Conservation (phyloP, 805 yeast genomes). For the Blastobotrys terrestris region DNA sequence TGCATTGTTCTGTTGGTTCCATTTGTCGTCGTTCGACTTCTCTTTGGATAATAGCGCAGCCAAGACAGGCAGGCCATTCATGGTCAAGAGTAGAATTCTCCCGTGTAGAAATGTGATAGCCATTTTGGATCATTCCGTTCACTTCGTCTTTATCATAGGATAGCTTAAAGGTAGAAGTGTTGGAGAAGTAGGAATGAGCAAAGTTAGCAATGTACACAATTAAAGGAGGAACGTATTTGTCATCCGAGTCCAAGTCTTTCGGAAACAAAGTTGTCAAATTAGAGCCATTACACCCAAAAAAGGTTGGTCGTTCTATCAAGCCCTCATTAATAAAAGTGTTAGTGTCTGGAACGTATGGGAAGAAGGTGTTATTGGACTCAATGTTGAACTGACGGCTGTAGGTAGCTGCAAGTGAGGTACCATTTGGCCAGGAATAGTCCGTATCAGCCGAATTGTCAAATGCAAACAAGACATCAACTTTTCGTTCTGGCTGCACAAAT, state of each 20-base stretch:
- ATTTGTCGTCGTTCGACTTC: slow-evolving; percentile 65
- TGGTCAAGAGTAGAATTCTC: slow-evolving; percentile 59
- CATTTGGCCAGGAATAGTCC: slow-evolving; percentile 53
- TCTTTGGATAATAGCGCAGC: slow-evolving; percentile 78
- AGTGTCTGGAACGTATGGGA: slow-evolving; percentile 76
- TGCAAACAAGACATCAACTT: slow-evolving; percentile 59
- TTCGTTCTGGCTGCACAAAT: slow-evolving; percentile 51
- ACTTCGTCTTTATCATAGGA: slow-evolving; percentile 54
- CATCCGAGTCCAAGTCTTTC: slow-evolving; percentile 14
- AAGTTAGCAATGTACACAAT: slow-evolving; percentile 73
- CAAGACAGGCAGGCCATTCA: slow-evolving; percentile 68
- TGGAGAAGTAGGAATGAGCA: slow-evolving; percentile 58
- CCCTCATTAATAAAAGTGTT: slow-evolving; percentile 53
- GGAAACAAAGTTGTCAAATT: slow-evolving; percentile 36
- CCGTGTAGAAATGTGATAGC: slow-evolving; percentile 63
- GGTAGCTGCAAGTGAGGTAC: slow-evolving; percentile 50
- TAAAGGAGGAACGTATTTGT: slow-evolving; percentile 50
- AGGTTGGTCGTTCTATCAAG: slow-evolving; percentile 62
- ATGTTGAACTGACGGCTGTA: slow-evolving; percentile 51
- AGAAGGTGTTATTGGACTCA: slow-evolving; percentile 54
- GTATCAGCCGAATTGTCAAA: slow-evolving; percentile 68
- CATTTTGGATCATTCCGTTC: slow-evolving; percentile 58
- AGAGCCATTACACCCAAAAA: slow-evolving; percentile 73
- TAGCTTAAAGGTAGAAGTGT: slow-evolving; percentile 68
- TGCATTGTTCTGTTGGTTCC: slow-evolving; percentile 57